These are phyloP conservation scores for Clonostachys rhizophaga DNA, from an alignment of 2,329 filamentous ascomycete genomes.

Conservation along the genomic window DNA sequence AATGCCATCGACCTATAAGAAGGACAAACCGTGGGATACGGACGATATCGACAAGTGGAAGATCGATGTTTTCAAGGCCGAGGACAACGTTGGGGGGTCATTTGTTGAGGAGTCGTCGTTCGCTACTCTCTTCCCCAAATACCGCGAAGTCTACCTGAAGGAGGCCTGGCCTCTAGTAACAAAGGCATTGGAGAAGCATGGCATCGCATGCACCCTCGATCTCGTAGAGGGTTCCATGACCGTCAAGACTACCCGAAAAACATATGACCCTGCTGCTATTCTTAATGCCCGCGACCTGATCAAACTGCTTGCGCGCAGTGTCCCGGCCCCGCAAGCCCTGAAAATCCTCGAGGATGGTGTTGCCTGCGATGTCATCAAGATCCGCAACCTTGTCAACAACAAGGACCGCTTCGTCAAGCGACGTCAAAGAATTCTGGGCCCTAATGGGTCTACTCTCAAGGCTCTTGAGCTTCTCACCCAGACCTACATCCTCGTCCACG, in stretches of 20 bases:
- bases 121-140: slow-evolving; percentile 84
- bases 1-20: slow-evolving; percentile 88
- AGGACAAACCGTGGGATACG: slow-evolving; percentile 91
- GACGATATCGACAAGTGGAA: slow-evolving; percentile 98
- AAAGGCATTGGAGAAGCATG: slow-evolving; percentile 76
- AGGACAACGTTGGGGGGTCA: slow-evolving; percentile 79
- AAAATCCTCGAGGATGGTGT: slow-evolving; percentile 92
- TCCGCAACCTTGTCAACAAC: slow-evolving; percentile 82
- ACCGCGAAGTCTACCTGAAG: slow-evolving; percentile 89
- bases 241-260: slow-evolving; percentile 89
- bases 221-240: slow-evolving; percentile 95
- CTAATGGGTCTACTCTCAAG: slow-evolving; percentile 87
- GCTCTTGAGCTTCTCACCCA: slow-evolving; percentile 87
- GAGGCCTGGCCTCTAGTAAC: slow-evolving; percentile 93
- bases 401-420: slow-evolving; percentile 96
- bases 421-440: slow-evolving; percentile 86
- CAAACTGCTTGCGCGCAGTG: slow-evolving; percentile 84
- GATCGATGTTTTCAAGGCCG: slow-evolving; percentile 78
- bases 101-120: slow-evolving; percentile 95
- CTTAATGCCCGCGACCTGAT: slow-evolving; percentile 92
- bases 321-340: slow-evolving; percentile 87
- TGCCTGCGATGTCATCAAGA: slow-evolving; percentile 95
- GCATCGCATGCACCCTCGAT: slow-evolving; percentile 89
- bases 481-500: slow-evolving; percentile 93
- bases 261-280: slow-evolving; percentile 87